Conservation (phyloP, 495 filamentous ascomycete species). For the Hyphodiscus hymeniophilus region DNA sequence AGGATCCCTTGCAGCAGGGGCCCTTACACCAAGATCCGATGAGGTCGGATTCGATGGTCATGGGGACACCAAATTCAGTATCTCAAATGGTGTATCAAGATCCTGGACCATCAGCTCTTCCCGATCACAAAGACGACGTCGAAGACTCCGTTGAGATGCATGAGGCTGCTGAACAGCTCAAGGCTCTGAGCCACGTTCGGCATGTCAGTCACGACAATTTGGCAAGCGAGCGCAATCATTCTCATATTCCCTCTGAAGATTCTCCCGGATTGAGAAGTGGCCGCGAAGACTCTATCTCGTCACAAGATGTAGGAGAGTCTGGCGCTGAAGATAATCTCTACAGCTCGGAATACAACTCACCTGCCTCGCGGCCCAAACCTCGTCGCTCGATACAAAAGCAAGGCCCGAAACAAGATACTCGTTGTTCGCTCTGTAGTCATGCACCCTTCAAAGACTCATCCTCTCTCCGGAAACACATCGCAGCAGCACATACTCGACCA, state of each 20-base stretch:
- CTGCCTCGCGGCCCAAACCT: constrained; percentile 33
- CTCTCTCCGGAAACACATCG: constrained; percentile 49
- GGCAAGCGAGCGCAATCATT: constrained; percentile 21
- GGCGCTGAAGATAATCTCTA: constrained; percentile 31
- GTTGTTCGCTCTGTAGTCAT: constrained; percentile 45
- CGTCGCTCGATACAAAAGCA: constrained; percentile 42
- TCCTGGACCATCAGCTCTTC: constrained; percentile 9
- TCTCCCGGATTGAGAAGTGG: constrained; percentile 28
- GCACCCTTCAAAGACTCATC: constrained; percentile 51
- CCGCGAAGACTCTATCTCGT: constrained; percentile 34
- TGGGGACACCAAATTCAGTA: constrained; percentile 9
- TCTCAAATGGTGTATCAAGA: constrained; percentile 17
- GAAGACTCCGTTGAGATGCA: constrained; percentile 52
- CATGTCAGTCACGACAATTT: constrained; percentile 34
- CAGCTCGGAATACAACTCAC: constrained; percentile 32
- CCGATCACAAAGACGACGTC: constrained; percentile 36
- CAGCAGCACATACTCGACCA: constrained; percentile 54
- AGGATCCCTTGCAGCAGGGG: constrained; percentile 6
- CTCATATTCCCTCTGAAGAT: constrained; percentile 22
- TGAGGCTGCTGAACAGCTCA: constrained; percentile 49
- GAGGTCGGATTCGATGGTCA: constrained; percentile 6
- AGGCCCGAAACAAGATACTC: constrained; percentile 43
- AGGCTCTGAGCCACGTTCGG: constrained; percentile 48
- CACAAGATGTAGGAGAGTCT: constrained; percentile 31
- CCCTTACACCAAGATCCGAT: constrained; percentile 1